Conservation (phyloP, 2,329 filamentous ascomycete genomes). For the Rhytidhysteron rufulum region DNA sequence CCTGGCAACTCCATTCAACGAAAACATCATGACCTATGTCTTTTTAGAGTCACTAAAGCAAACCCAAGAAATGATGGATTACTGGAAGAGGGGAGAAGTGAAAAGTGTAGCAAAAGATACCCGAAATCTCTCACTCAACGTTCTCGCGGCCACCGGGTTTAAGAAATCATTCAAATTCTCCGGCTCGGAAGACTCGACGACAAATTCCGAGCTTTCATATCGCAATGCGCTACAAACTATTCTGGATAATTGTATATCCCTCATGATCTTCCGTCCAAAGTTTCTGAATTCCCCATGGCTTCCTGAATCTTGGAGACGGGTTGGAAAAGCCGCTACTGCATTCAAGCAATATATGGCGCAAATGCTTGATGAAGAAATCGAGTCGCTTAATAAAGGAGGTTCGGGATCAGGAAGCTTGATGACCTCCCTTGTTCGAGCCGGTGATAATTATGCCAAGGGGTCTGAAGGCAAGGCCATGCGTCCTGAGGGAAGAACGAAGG, state of each 20-base stretch:
- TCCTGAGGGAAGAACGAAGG: not conserved
- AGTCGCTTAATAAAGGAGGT: slow-evolving; percentile 2
- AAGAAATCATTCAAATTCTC: slow-evolving; percentile 13
- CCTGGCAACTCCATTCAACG: slow-evolving; percentile 39
- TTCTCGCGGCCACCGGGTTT: slow-evolving; percentile 25
- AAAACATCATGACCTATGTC: slow-evolving; percentile 38
- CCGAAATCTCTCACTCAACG: slow-evolving; percentile 24
- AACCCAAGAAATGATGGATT: slow-evolving; percentile 31
- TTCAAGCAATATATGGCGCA: slow-evolving; percentile 11
- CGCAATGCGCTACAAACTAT: slow-evolving; percentile 16
- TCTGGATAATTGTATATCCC: slow-evolving; percentile 18
- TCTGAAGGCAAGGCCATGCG: no score
- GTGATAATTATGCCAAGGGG: not conserved
- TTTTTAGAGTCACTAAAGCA: slow-evolving; percentile 60
- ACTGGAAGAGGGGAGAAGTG: slow-evolving; percentile 16
- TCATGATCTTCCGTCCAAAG: slow-evolving; percentile 7
- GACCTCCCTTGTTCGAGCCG: slow-evolving; percentile 8
- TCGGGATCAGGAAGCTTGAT: slow-evolving; percentile 11
- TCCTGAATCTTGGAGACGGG: slow-evolving; percentile 12
- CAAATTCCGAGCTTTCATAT: not conserved
- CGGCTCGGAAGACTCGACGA: not conserved
- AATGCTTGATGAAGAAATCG: slow-evolving; percentile 12
- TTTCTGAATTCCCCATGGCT: slow-evolving; percentile 10
- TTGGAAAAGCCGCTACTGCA: slow-evolving; percentile 9
- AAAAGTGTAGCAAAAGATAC: slow-evolving; percentile 16